Conservation (phyloP, 2,329 filamentous ascomycete species). For the Trichoderma harzianum region DNA sequence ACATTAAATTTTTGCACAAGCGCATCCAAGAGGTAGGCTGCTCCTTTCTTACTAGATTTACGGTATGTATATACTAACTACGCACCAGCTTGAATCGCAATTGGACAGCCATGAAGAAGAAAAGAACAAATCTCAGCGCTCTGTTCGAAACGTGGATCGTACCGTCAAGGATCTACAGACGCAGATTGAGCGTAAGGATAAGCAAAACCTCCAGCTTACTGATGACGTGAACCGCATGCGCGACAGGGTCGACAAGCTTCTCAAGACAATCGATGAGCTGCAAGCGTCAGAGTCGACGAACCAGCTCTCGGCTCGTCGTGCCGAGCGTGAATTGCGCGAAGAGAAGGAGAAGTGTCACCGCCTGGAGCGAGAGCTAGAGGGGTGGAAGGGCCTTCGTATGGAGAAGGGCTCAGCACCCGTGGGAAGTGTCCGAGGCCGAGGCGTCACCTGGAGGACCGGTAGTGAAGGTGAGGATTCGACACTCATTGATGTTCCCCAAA, state of each 20-base stretch:
- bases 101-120: slow-evolving; percentile 79
- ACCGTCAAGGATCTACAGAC: slow-evolving; percentile 88
- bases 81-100: slow-evolving; percentile 73
- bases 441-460: slow-evolving; percentile 33
- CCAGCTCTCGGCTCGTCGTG: slow-evolving; percentile 77
- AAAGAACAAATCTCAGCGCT: slow-evolving; percentile 77
- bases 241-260: slow-evolving; percentile 86
- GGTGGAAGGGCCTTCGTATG: slow-evolving; percentile 71
- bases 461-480: slow-evolving; percentile 41
- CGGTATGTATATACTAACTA: slow-evolving; percentile 27
- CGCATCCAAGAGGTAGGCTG: slow-evolving; percentile 80
- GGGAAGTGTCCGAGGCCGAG: slow-evolving; percentile 38
- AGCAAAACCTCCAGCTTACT: slow-evolving; percentile 72
- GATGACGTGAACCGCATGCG: slow-evolving; percentile 83
- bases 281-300: slow-evolving; percentile 80
- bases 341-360: slow-evolving; percentile 77
- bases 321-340: slow-evolving; percentile 85
- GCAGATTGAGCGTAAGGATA: slow-evolving; percentile 91
- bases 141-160: slow-evolving; percentile 87
- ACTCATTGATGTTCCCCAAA: slow-evolving; percentile 54
- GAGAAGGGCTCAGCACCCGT: slow-evolving; percentile 58
- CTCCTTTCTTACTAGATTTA: not conserved
- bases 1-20: slow-evolving; percentile 91
- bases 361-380: slow-evolving; percentile 85
- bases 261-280: slow-evolving; percentile 89